Evolutionary conservation across 2,329 filamentous ascomycete species (phyloP), one percentile per base, ranked within the genome.

Genomic region (Tolypocladium tundrense): DNA sequence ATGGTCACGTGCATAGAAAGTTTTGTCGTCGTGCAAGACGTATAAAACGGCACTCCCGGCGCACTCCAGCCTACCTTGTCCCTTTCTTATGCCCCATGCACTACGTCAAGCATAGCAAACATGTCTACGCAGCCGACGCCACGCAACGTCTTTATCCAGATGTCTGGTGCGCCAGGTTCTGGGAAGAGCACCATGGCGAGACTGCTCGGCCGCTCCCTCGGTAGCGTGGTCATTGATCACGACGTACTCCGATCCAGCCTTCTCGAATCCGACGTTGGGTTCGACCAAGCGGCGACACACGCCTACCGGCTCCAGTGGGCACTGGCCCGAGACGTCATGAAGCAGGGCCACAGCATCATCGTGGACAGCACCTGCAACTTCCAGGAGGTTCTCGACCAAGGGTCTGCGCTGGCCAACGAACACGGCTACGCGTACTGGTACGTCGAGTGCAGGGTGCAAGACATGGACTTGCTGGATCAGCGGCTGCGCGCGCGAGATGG

Each of bases 291-390:
- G 1, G 68, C 69, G 4, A 69, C 65, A 50, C 61, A 60, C 1
- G 65, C 72, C 8, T 74, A 75, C 56, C 11, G 55, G n/a, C 61
- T 74, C 11, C 65, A 73, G 42, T 75, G 71, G 71, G 59, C 58
- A 2, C 64, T 75, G 2, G 72, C 71, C 35, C 62, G 69, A 39
- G 67, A 71, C 43, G 35, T 70, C 37, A 64, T 73, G 52, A 68
- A 65, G 35, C 73, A 75, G 59, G 69, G 67, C 2, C 60, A 61
- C 13, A 61, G 56, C 56, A 66, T 75, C 60, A 68, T 75, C 57
- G 65, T 75, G 19, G 72, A 75, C 60, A 72, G 71, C 57, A 66
- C 68, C 37, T 75, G 71, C 63, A 73, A 73, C 59, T 73, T 63
- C 61, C 53, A 62, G 13, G 64, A 71, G 59, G 61, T 67, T 2